Evolutionary conservation across 78 protist species (phyloP), one percentile per base, ranked within the genome.

Genomic region (Polysphondylium violaceum): DNA sequence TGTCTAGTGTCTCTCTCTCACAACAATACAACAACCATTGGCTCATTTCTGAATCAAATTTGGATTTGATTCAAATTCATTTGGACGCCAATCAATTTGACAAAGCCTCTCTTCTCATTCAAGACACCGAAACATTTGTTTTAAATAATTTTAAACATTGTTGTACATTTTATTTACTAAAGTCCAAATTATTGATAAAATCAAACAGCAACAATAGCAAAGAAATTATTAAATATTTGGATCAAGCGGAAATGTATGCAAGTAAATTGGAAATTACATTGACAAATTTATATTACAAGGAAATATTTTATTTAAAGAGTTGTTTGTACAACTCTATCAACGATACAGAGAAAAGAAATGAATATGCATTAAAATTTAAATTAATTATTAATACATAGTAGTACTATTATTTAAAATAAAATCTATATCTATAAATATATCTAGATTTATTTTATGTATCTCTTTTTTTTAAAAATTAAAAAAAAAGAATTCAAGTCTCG

Each of bases 301-400:
- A 76, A 33, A 61, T 76, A 17, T 76, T 61, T 76, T 63, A 63
- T 44, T 33, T 63, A 63, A 58, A 63, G n/a, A 76, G 87, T 47
- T 29, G 59, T 0, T 29, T 44, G 2, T 63, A 76, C 69, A 76
- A 76, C 61, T 12, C 40, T 29, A 25, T 61, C 3, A 19, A 29
- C 21, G 63, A 76, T 44, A 63, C 43, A 2, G 63, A 43, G 19
- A 38, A 76, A 21, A 76, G 87, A 56, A 61, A 61, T 76, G 40
- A 33, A 43, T 43, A 61, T 47, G 74, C 74, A n/a, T 43, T 25
- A 43, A 50, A 63, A 23, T 76, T 76, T 61, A 76, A 63, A 44
- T 44, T 29, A 56, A 21, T 65, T 65, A n/a, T n/a, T n/a, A n/a
- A n/a, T n/a, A n/a, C n/a, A n/a, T n/a, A n/a, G n/a, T n/a, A n/a